phyloP scores from a whole-genome alignment of 768 basidiomycete species.

The Phanerochaete carnosa region DNA sequence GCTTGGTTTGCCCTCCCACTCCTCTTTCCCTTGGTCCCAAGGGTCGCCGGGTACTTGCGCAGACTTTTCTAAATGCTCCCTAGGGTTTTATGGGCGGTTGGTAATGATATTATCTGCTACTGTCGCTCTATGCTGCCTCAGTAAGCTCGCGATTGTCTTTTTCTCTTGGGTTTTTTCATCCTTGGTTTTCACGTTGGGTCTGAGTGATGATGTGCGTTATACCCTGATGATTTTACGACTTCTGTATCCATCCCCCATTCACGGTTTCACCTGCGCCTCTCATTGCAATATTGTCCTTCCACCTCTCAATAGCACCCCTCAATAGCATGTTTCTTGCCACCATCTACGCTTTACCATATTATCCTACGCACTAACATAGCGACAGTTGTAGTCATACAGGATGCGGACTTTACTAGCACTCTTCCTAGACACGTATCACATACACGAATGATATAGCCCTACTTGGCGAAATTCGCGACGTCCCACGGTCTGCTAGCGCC shows the following conservation, averaged over 20 bases:
- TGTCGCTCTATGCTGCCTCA: too few relatives aligned
- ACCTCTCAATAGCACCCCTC: neutral
- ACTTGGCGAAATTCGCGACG: neutral
- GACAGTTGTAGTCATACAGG: conserved; percentile 5
- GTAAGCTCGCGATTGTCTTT: conserved; percentile 21
- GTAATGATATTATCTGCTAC: conserved; percentile 9
- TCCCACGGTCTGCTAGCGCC: too few relatives aligned
- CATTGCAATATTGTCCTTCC: neutral
- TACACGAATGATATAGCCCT: conserved; percentile 17
- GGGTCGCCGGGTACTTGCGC: conserved; percentile 46
- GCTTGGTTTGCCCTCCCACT: conserved; percentile 39
- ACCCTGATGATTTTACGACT: conserved; percentile 7
- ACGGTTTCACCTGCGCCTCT: neutral
- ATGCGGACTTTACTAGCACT: conserved; percentile 10
- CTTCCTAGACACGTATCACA: conserved; percentile 14
- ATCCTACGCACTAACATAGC: neutral
- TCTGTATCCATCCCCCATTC: conserved; percentile 11
- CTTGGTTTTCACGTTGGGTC: conserved; percentile 8
- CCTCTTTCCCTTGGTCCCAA: conserved; percentile 40
- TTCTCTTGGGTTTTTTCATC: conserved; percentile 24
- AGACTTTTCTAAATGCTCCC: conserved; percentile 33
- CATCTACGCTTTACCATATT: conserved; percentile 1
- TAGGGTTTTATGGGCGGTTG: conserved; percentile 16
- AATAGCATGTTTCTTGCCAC: neutral
- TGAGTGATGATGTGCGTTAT: conserved; percentile 6